A percentile compares a stretch with the other conserved stretches of the same genome.
Evolutionary conservation across 129 eudicot species (phyloP).

Genomic region (Deinandra increscens): DNA sequence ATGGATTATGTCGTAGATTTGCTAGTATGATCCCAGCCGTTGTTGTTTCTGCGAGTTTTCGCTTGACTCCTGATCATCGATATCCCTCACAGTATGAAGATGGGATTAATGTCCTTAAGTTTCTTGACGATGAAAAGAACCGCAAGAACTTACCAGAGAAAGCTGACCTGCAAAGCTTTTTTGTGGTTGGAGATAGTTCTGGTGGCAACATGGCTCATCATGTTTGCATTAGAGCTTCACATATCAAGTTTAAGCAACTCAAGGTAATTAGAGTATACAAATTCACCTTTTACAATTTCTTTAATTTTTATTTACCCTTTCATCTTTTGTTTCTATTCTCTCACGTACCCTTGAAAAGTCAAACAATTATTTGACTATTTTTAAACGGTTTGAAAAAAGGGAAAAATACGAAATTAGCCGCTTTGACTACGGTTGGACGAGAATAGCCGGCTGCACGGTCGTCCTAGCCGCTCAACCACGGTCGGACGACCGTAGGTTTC

Average conservation of each 20-base stretch:
- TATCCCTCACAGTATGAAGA: slow-evolving; percentile 41
- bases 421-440: too few species aligned
- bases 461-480: too few species aligned
- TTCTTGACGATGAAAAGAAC: slow-evolving; percentile 25
- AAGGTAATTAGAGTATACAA: not conserved
- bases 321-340: too few species aligned
- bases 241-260: slow-evolving; percentile 8
- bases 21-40: slow-evolving; percentile 30
- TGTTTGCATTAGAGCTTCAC: slow-evolving; percentile 21
- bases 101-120: slow-evolving; percentile 25
- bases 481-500: too few species aligned
- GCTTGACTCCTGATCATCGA: slow-evolving; percentile 34
- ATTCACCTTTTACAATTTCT: too few species aligned
- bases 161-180: slow-evolving; percentile 27
- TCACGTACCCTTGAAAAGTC: too few species aligned
- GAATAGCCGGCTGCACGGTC: too few species aligned
- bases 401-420: too few species aligned
- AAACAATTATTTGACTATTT: too few species aligned
- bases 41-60: slow-evolving; percentile 38
- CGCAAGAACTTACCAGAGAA: slow-evolving; percentile 3
- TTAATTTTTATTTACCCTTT: too few species aligned
- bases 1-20: slow-evolving; percentile 27
- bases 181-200: slow-evolving; percentile 37
- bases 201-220: slow-evolving; percentile 41
- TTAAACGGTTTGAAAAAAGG: too few species aligned